Conservation (phyloP, 2,329 filamentous ascomycete genomes). For the Endoconidiophora laricicola region DNA sequence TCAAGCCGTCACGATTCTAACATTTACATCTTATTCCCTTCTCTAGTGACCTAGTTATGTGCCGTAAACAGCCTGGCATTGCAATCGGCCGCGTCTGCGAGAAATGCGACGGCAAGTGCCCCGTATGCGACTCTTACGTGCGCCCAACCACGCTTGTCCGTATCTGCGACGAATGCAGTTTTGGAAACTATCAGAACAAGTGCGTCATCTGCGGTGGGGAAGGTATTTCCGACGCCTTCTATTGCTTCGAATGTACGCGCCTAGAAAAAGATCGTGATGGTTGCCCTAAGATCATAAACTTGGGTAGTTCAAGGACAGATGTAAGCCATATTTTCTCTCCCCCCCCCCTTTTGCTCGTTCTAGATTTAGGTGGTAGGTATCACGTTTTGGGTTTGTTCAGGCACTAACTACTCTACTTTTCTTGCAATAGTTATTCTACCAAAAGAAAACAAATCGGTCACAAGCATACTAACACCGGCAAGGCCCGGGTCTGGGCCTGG, state of each 20-base stretch:
- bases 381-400: background rate
- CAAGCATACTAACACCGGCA: conserved; percentile 32
- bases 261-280: conserved; percentile 94
- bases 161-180: conserved; percentile 98
- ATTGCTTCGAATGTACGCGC: conserved; percentile 96
- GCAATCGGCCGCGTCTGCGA: conserved; percentile 97
- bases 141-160: conserved; percentile 91
- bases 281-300: conserved; percentile 97
- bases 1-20: background rate
- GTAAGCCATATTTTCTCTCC: conserved; percentile 29
- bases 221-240: conserved; percentile 95
- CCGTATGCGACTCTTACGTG: conserved; percentile 97
- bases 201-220: conserved; percentile 97
- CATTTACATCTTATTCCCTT: background rate
- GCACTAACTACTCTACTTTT: conserved; percentile 16
- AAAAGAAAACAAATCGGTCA: conserved; percentile 49
- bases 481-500: conserved; percentile 25
- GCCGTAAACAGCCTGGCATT: conserved; percentile 94
- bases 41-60: conserved; percentile 87
- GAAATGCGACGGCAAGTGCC: conserved; percentile 99
- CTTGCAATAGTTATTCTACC: conserved; percentile 37
- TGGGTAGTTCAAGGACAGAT: conserved; percentile 90
- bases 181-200: conserved; percentile 99
- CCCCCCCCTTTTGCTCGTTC: conserved; percentile 28
- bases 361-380: background rate